Evolutionary conservation across 345 rosid genomes (phyloP), one percentile per base, ranked within the genome.

Genomic region (Hibiscus mutabilis): DNA sequence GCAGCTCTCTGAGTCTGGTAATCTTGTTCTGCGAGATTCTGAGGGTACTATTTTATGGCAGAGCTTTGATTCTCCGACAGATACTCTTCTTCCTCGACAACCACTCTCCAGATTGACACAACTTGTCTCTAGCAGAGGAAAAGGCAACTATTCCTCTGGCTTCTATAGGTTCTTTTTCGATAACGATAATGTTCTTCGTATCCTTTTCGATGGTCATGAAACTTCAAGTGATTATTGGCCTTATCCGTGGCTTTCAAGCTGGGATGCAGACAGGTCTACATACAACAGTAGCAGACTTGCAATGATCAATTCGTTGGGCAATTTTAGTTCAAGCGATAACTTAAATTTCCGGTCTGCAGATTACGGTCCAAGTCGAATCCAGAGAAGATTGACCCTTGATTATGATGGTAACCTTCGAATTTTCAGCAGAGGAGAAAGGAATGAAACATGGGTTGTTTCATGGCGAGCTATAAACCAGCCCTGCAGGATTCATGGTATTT

Each of bases 81-180:
- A 80, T 37, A 83, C 84, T 2, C 74, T 83, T 46, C 81, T 83
- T 66, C 82, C 84, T 7, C 3, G 0, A 14, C 86, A 83, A 52
- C 51, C 44, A 57, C 47, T 78, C 24, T 74, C 81, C 42, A 40
- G 75, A 70, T 44, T 47, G 58, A 62, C 70, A 14, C 2, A 31
- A n/a, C 79, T 81, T 52, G 47, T 77, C 66, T 79, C 87, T 0
- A 44, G 73, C 14, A 60, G 75, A 66, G 77, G 84, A 71, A 19
- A 8, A 33, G 35, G 22, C 25, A 77, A 84, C 70, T 66, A 15
- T 25, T 84, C 84, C 60, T 77, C 77, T 12, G 80, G 84, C 0
- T 76, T 58, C 69, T 78, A 80, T 73, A 76, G 46, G 75, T 53
- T 80, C 0, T 74, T 31, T 33, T 84, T 81, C 13, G 79, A 78